These are phyloP conservation scores for Eudorina sp. DNA, from an alignment of 139 green algal species.

Conservation along the genomic window DNA sequence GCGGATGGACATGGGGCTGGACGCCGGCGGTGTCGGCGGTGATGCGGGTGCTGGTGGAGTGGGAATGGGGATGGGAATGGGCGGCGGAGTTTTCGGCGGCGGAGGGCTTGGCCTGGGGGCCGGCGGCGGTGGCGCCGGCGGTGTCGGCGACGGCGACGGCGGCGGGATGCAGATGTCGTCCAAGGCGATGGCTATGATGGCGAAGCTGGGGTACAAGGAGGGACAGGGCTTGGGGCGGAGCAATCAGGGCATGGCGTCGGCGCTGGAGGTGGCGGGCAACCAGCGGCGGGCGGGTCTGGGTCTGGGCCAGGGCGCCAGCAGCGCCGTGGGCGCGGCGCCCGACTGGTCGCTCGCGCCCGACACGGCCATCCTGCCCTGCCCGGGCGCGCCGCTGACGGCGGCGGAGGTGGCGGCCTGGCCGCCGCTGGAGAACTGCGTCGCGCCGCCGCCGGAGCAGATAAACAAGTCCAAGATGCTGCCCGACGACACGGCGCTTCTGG, in stretches of 20 bases:
- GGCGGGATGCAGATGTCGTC: conserved; percentile 28
- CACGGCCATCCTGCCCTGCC: conserved; percentile 21
- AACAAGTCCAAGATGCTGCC: conserved; percentile 48
- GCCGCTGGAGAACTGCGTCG: neutral
- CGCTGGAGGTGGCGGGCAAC: conserved; percentile 31
- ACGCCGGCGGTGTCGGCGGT: neutral
- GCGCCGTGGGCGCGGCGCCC: neutral
- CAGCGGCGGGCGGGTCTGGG: conserved; percentile 21
- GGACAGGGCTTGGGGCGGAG: conserved; percentile 52
- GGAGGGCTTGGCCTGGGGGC: neutral
- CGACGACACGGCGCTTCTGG: conserved; percentile 44
- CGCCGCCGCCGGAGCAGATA: neutral
- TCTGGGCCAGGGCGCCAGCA: neutral
- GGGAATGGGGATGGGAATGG: neutral
- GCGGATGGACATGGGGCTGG: conserved; percentile 4
- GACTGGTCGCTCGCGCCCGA: conserved; percentile 38
- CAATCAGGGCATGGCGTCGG: conserved; percentile 41
- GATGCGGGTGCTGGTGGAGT: neutral
- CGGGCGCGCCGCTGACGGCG: neutral
- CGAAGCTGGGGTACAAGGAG: conserved; percentile 53
- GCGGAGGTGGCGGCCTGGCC: conserved; percentile 28
- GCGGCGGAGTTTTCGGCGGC: neutral
- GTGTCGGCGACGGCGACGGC: neutral
- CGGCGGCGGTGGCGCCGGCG: neutral
- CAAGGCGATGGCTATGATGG: conserved; percentile 47